Percentiles rank a stretch among this genome's conserved stretches.
These are phyloP conservation scores for Carex littledalei DNA, from an alignment of 176 grass and related monocot genomes.

Conservation along the genomic window DNA sequence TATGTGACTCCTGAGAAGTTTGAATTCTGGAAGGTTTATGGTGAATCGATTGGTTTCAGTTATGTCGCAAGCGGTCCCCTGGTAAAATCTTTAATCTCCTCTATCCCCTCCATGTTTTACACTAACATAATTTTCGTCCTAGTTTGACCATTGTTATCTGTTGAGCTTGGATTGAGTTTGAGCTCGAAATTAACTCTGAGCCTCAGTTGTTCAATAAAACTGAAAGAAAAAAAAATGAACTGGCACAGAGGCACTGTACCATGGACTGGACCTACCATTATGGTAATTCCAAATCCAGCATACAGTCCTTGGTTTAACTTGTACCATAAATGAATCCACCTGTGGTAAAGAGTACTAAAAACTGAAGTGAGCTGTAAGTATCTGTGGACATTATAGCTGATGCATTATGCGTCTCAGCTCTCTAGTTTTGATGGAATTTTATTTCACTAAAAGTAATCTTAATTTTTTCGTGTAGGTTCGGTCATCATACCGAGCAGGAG, in stretches of 20 bases:
- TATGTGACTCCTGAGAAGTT: constrained; percentile 92
- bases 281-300: background rate
- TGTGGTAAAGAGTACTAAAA: background rate
- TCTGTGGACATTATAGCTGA: background rate
- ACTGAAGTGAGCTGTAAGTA: background rate
- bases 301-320: background rate
- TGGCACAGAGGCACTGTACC: background rate
- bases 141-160: background rate
- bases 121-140: background rate
- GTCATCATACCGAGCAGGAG: constrained; percentile 85
- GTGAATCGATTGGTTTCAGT: constrained; percentile 74
- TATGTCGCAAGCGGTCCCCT: constrained; percentile 95
- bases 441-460: background rate
- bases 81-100: constrained; percentile 31
- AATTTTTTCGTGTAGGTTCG: constrained; percentile 52
- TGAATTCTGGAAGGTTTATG: constrained; percentile 81
- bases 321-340: background rate
- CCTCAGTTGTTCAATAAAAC: background rate
- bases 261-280: background rate
- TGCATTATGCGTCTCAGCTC: background rate
- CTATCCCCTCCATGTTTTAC: background rate
- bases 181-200: background rate
- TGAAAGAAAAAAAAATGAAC: background rate
- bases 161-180: background rate
- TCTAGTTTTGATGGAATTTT: constrained; percentile 12